A percentile compares a stretch with the other conserved stretches of the same genome.
phyloP scores from a whole-genome alignment of 148 eudicot species.

The Gaultheria prostrata region DNA sequence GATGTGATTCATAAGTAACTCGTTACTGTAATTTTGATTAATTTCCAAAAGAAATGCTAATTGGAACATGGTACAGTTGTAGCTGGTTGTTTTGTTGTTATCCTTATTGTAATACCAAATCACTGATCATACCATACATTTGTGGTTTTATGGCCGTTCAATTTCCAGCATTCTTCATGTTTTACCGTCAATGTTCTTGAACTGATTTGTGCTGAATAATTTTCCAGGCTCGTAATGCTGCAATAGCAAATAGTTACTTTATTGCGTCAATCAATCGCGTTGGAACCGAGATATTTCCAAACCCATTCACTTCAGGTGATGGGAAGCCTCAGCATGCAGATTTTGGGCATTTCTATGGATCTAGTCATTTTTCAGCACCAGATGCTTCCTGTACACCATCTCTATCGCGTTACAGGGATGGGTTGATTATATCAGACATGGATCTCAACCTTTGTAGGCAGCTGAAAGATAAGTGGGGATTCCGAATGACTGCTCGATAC shows the following conservation, averaged over 20 bases:
- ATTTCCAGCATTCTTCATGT: conserved; percentile 2
- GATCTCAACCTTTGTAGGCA: conserved; percentile 96
- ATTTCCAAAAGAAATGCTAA: neutral
- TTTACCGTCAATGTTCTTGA: neutral
- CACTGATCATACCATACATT: neutral
- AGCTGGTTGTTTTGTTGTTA: neutral
- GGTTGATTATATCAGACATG: conserved; percentile 82
- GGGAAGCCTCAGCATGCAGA: conserved; percentile 92
- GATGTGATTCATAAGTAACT: neutral
- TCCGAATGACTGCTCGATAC: conserved; percentile 90
- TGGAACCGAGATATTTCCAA: conserved; percentile 88
- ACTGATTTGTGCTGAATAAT: neutral
- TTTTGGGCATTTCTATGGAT: conserved; percentile 98
- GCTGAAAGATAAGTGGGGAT: conserved; percentile 93
- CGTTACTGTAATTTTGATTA: neutral
- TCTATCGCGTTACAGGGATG: conserved; percentile 75
- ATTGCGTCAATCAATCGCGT: conserved; percentile 95
- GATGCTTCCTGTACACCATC: conserved; percentile 93
- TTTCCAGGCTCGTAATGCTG: conserved; percentile 93
- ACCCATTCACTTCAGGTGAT: conserved; percentile 94
- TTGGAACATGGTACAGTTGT: conserved; percentile 6
- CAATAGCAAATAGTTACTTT: conserved; percentile 92
- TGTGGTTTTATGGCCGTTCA: neutral
- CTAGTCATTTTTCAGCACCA: conserved; percentile 90
- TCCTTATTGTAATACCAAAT: conserved; percentile 29